Conservation (phyloP, 2,329 filamentous ascomycete species). For the Mollisiaceae sp. region DNA sequence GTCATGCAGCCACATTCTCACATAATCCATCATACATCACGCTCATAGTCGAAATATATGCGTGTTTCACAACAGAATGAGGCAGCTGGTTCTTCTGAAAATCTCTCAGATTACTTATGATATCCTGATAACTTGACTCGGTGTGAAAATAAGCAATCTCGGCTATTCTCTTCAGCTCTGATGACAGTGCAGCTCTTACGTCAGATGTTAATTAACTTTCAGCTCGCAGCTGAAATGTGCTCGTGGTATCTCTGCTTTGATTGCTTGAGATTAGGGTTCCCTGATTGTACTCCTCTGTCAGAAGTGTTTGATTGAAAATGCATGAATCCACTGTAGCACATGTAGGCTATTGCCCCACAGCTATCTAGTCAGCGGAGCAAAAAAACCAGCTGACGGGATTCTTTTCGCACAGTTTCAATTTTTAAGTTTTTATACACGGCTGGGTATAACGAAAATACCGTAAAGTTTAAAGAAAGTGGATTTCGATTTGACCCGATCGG, state of each 20-base stretch:
- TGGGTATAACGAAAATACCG: too few species aligned
- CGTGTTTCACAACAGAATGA: background rate
- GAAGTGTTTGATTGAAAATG: background rate
- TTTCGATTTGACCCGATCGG: too few species aligned
- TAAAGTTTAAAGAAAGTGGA: too few species aligned
- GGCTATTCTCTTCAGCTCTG: background rate
- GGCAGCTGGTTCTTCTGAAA: background rate
- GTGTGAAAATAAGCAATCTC: background rate
- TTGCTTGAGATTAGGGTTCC: background rate
- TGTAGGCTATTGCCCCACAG: too few species aligned
- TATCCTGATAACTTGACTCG: background rate
- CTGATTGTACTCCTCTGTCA: background rate
- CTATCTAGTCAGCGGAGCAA: too few species aligned
- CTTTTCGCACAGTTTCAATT: too few species aligned
- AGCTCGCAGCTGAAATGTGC: background rate
- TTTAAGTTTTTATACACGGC: too few species aligned
- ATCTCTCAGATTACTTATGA: background rate
- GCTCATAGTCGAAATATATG: background rate
- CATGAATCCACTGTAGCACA: background rate
- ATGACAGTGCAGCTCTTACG: background rate
- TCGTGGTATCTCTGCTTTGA: background rate
- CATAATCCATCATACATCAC: conserved; percentile 1
- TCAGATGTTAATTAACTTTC: background rate
- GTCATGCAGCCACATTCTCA: conserved; percentile 3
- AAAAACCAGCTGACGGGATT: too few species aligned